A percentile compares a stretch with the other conserved stretches of the same genome.
Conservation (phyloP, 768 basidiomycete species). For the Tylopilus sp. region DNA sequence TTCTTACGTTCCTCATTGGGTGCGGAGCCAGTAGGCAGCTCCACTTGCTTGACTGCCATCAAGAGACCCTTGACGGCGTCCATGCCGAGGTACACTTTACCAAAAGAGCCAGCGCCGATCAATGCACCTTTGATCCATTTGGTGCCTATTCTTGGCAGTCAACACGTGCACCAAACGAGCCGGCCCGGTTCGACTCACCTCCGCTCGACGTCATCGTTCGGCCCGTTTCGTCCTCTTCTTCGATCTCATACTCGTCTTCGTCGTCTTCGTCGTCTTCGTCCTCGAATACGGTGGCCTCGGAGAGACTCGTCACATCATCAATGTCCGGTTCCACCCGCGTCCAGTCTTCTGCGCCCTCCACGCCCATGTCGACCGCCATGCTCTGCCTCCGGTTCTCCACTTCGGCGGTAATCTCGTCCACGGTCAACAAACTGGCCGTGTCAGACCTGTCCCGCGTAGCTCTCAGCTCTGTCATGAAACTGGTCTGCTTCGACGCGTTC, state of each 20-base stretch:
- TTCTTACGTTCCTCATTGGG: slow-evolving; percentile 91
- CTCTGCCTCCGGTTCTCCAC: slow-evolving; percentile 69
- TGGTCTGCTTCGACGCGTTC: slow-evolving; percentile 58
- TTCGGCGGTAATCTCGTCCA: slow-evolving; percentile 97
- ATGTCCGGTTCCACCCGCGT: slow-evolving; percentile 60
- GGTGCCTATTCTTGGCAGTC: slow-evolving; percentile 47
- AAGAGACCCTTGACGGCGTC: slow-evolving; percentile 85
- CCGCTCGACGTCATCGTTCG: slow-evolving; percentile 54
- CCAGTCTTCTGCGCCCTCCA: slow-evolving; percentile 64
- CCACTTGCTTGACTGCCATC: slow-evolving; percentile 98
- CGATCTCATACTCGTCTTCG: slow-evolving; percentile 45
- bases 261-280: slow-evolving; percentile 51
- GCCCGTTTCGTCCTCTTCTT: slow-evolving; percentile 49
- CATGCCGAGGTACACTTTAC: slow-evolving; percentile 95
- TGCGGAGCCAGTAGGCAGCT: slow-evolving; percentile 78
- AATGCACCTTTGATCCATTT: slow-evolving; percentile 98
- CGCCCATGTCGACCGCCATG: slow-evolving; percentile 41
- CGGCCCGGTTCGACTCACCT: slow-evolving; percentile 36
- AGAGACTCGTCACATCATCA: slow-evolving; percentile 46
- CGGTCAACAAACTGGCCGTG: slow-evolving; percentile 88
- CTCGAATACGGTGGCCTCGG: slow-evolving; percentile 44
- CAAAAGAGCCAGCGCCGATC: slow-evolving; percentile 93
- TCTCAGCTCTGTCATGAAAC: slow-evolving; percentile 77
- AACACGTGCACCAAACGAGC: neutral
- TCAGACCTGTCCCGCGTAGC: slow-evolving; percentile 83